Evolutionary conservation across 2,329 filamentous ascomycete species (phyloP).

Genomic region (Trichoderma sp.): DNA sequence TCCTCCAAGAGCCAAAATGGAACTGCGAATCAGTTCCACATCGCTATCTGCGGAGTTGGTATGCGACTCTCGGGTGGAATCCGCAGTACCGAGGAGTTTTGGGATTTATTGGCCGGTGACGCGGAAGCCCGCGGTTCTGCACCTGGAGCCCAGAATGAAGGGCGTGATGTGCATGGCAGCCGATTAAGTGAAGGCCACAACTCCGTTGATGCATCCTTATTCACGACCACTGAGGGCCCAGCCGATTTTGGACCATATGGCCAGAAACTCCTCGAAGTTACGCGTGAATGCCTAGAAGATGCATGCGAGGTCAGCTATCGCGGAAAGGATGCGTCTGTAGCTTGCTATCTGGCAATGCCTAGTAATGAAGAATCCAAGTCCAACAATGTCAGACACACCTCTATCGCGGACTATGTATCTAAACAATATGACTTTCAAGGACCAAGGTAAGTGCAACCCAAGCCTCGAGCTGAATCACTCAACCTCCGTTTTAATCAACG

Average conservation of each 20-base stretch:
- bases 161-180: not conserved
- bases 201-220: not conserved
- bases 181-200: not conserved
- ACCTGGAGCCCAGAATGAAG: not conserved
- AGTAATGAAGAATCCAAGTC: not conserved
- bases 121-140: not conserved
- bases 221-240: not conserved
- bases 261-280: slow-evolving; percentile 8
- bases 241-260: not conserved
- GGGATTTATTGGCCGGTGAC: not conserved
- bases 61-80: slow-evolving; percentile 14
- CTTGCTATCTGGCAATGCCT: not conserved
- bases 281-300: not conserved
- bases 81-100: not conserved
- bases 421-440: slow-evolving; percentile 14
- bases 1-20: not conserved
- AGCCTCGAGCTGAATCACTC: not conserved
- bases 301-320: not conserved
- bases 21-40: slow-evolving; percentile 21
- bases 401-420: slow-evolving; percentile 21
- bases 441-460: slow-evolving; percentile 5
- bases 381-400: not conserved
- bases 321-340: not conserved
- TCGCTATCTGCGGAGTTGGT: slow-evolving; percentile 23
- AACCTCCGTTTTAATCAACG: not conserved